These are phyloP conservation scores for Zygoascus sp. DNA, from an alignment of 1,139 yeast genomes.

Conservation along the genomic window DNA sequence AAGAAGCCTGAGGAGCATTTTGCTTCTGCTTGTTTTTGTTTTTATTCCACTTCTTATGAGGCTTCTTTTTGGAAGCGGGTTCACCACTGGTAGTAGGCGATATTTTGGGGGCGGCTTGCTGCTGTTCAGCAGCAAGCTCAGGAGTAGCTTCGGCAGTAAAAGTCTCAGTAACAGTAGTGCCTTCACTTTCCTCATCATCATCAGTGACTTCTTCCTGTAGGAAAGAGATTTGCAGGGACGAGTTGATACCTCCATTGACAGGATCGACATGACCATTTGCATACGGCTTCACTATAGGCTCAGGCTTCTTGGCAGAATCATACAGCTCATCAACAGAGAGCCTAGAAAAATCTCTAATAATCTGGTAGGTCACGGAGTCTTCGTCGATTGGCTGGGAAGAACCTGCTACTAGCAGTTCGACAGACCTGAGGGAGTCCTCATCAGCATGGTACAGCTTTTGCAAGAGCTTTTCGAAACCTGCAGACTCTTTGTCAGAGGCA, in stretches of 20 bases:
- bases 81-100: not conserved
- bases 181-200: conserved; percentile 3
- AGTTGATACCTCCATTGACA: conserved; percentile 7
- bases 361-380: conserved; percentile 24
- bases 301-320: conserved; percentile 12
- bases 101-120: conserved; percentile 1
- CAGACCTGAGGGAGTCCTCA: conserved; percentile 32
- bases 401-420: conserved; percentile 31
- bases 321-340: conserved; percentile 24
- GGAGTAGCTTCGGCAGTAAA: conserved; percentile 2
- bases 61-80: not conserved
- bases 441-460: conserved; percentile 34
- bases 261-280: conserved; percentile 12
- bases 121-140: not conserved
- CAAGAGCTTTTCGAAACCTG: conserved; percentile 34
- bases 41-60: not conserved
- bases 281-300: conserved; percentile 14
- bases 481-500: conserved; percentile 23
- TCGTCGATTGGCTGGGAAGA: conserved; percentile 26
- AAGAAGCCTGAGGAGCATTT: conserved; percentile 5
- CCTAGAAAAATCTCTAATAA: conserved; percentile 24
- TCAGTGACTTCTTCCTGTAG: conserved; percentile 24
- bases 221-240: conserved; percentile 23
- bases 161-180: not conserved
- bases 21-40: conserved; percentile 9